Evolutionary conservation across 1,139 yeast species (phyloP).

Genomic region (Magnusiomyces tetraspermus): DNA sequence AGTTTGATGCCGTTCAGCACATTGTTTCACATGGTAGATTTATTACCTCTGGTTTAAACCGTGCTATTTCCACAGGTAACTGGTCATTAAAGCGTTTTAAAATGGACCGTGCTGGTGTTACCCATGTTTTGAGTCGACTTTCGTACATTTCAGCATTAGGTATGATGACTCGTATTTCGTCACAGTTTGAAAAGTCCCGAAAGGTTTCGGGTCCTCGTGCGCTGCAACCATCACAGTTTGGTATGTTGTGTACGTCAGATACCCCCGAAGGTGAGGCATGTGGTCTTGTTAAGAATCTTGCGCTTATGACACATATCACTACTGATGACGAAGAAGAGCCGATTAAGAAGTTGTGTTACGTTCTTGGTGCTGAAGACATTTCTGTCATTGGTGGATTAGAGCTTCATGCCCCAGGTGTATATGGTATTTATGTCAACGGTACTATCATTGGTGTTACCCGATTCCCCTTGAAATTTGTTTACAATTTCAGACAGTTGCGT

Average conservation of each 20-base stretch:
- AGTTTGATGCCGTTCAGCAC: slow-evolving; percentile 84
- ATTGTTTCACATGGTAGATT: slow-evolving; percentile 86
- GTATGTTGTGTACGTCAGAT: slow-evolving; percentile 97
- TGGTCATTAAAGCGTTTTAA: slow-evolving; percentile 98
- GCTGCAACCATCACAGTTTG: slow-evolving; percentile 96
- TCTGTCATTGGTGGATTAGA: slow-evolving; percentile 75
- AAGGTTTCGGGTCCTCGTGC: slow-evolving; percentile 99
- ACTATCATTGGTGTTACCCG: slow-evolving; percentile 84
- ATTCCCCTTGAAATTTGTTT: slow-evolving; percentile 73
- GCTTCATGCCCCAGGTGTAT: slow-evolving; percentile 65
- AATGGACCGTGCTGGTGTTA: slow-evolving; percentile 99
- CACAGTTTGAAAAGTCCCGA: slow-evolving; percentile 95
- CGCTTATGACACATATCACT: slow-evolving; percentile 96
- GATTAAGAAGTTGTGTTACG: slow-evolving; percentile 60
- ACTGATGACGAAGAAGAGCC: slow-evolving; percentile 97
- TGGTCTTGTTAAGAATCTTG: slow-evolving; percentile 93
- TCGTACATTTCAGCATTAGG: slow-evolving; percentile 94
- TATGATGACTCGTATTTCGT: slow-evolving; percentile 98
- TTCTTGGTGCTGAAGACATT: slow-evolving; percentile 85
- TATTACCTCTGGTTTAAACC: slow-evolving; percentile 86
- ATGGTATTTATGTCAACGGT: slow-evolving; percentile 86
- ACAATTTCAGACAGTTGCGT: slow-evolving; percentile 67
- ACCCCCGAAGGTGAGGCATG: slow-evolving; percentile 99
- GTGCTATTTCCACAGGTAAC: slow-evolving; percentile 97
- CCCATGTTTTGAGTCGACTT: slow-evolving; percentile 85